These are phyloP conservation scores for Paramecium pentaurelia DNA, from an alignment of 73 alveolate genomes.

Conservation along the genomic window DNA sequence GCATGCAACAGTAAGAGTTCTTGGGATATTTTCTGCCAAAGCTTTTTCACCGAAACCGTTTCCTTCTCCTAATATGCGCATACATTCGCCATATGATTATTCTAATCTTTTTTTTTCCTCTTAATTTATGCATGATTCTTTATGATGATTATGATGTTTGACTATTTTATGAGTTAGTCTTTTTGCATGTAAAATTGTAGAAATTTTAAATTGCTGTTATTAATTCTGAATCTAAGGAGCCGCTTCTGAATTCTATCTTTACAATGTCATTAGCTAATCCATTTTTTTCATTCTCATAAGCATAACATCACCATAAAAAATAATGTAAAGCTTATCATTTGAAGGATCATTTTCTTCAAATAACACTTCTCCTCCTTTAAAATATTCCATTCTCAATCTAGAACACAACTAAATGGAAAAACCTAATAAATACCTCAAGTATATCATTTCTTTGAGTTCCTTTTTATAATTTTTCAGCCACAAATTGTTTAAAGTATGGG, in stretches of 20 bases:
- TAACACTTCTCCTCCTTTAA: conserved; percentile 33
- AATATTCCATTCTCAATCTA: conserved; percentile 22
- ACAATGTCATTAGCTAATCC: background rate
- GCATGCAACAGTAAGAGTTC: conserved; percentile 41
- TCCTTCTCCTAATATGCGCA: background rate
- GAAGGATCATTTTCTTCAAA: conserved; percentile 38
- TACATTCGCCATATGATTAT: background rate
- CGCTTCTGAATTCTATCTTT: background rate
- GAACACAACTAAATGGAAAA: background rate
- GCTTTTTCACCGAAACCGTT: conserved; percentile 45
- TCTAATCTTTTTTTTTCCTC: background rate
- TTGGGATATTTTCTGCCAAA: conserved; percentile 16
- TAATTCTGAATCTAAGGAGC: background rate
- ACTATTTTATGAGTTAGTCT: background rate
- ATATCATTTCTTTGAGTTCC: conserved; percentile 7
- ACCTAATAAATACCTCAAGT: background rate
- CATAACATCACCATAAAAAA: conserved; percentile 4
- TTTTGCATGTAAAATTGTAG: background rate
- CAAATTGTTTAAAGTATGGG: background rate
- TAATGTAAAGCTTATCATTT: conserved; percentile 21
- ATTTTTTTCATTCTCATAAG: background rate
- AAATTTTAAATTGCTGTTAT: background rate
- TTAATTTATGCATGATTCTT: background rate
- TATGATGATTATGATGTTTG: background rate
- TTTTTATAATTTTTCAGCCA: background rate